phyloP scores from a whole-genome alignment of 2,329 filamentous ascomycete species.

The Hymenoscyphus fructigenus region DNA sequence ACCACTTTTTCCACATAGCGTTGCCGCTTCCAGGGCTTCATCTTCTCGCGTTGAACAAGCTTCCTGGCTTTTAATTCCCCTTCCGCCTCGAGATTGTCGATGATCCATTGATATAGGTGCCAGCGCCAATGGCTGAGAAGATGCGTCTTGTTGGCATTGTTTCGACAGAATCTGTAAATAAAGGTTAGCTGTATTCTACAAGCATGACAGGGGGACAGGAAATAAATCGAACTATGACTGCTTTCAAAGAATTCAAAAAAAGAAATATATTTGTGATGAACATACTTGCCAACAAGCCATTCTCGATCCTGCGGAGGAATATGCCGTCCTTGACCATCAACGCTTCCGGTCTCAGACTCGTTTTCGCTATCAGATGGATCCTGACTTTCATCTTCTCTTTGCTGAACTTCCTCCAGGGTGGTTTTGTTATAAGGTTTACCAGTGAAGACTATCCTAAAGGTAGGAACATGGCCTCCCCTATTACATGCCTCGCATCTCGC shows the following conservation, averaged over 20 bases:
- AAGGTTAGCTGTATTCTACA: neutral
- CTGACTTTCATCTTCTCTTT: constrained; percentile 40
- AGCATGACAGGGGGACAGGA: neutral
- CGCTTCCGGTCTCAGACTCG: constrained; percentile 20
- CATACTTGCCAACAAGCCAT: constrained; percentile 53
- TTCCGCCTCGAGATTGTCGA: constrained; percentile 57
- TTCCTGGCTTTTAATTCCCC: constrained; percentile 57
- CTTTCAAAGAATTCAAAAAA: neutral
- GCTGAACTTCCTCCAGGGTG: constrained; percentile 64
- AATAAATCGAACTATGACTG: neutral
- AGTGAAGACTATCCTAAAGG: constrained; percentile 59
- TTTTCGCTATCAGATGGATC: constrained; percentile 43
- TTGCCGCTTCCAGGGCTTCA: constrained; percentile 58
- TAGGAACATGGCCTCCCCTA: constrained; percentile 65
- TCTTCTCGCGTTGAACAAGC: constrained; percentile 59
- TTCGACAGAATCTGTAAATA: constrained; percentile 49
- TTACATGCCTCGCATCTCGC: constrained; percentile 57
- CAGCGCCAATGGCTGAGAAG: constrained; percentile 74
- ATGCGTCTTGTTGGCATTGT: constrained; percentile 69
- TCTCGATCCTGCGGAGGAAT: constrained; percentile 45
- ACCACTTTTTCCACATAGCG: constrained; percentile 64
- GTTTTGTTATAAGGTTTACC: constrained; percentile 66
- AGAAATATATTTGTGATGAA: constrained; percentile 11
- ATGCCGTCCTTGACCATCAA: constrained; percentile 48
- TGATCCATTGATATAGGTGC: constrained; percentile 70